phyloP scores from a whole-genome alignment of 202 grass and related monocot genomes.

The Eragrostis tef region DNA sequence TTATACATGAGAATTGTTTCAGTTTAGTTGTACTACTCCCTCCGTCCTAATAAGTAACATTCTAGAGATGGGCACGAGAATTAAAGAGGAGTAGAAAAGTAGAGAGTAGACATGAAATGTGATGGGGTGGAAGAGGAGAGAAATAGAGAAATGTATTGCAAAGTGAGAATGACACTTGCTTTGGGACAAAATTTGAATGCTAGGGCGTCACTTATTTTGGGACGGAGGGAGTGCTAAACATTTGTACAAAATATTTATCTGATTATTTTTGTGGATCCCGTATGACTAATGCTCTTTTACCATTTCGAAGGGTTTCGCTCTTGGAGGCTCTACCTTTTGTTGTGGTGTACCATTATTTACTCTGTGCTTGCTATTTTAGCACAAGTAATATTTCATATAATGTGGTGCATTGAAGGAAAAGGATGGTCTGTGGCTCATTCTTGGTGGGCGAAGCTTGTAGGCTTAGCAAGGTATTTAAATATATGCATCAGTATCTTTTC shows the following conservation, averaged over 20 bases:
- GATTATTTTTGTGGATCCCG: slow-evolving; percentile 9
- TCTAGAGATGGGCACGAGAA: no score
- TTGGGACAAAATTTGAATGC: no score
- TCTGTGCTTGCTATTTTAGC: slow-evolving; percentile 74
- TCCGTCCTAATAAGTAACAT: no score
- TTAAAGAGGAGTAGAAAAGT: no score
- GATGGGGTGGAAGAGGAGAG: no score
- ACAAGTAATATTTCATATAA: slow-evolving; percentile 78
- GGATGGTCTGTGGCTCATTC: slow-evolving; percentile 66
- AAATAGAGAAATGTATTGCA: no score
- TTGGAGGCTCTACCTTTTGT: slow-evolving; percentile 70
- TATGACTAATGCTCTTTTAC: slow-evolving; percentile 40
- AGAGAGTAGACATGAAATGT: background rate
- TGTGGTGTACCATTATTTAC: slow-evolving; percentile 78
- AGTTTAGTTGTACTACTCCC: slow-evolving; percentile 1
- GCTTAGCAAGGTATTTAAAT: slow-evolving; percentile 73
- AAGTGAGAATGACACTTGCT: no score
- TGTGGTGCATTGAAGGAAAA: slow-evolving; percentile 80
- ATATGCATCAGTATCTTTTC: slow-evolving; percentile 18
- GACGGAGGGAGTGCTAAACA: no score
- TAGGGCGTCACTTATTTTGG: no score
- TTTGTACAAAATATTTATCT: slow-evolving; percentile 16
- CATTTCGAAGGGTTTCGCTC: slow-evolving; percentile 65
- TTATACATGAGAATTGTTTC: slow-evolving; percentile 18
- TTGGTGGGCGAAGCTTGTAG: slow-evolving; percentile 82